These are phyloP conservation scores for Fraxinus excelsior DNA, from an alignment of 257 asterid species.

Conservation along the genomic window DNA sequence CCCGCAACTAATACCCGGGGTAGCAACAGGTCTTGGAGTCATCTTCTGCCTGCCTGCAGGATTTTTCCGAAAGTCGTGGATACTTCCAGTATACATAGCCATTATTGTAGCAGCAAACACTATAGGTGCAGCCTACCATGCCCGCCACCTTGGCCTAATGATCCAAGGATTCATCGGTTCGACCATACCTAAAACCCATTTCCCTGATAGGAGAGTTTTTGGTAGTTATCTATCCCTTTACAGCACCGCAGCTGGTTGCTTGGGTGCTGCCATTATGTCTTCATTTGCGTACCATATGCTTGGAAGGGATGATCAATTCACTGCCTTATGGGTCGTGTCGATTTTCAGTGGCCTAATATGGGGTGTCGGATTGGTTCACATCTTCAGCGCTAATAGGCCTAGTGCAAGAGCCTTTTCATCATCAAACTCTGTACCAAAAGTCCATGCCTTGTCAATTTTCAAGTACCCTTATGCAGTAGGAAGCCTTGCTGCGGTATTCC, in stretches of 20 bases:
- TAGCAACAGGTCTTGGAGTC: constrained; percentile 74
- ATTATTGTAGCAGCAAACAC: constrained; percentile 70
- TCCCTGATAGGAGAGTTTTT: constrained; percentile 51
- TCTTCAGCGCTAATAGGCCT: constrained; percentile 48
- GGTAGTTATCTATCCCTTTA: constrained; percentile 72
- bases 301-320: constrained; percentile 59
- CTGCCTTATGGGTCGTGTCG: constrained; percentile 81
- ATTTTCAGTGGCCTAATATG: constrained; percentile 86
- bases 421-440: constrained; percentile 26
- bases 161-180: constrained; percentile 73
- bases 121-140: constrained; percentile 59
- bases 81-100: constrained; percentile 74
- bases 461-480: constrained; percentile 76
- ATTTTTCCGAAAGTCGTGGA: constrained; percentile 66
- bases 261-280: constrained; percentile 72
- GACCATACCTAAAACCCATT: constrained; percentile 37
- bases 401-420: constrained; percentile 23
- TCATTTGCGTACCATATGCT: constrained; percentile 76
- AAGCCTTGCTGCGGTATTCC: constrained; percentile 70
- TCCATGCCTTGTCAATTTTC: constrained; percentile 63
- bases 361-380: constrained; percentile 70
- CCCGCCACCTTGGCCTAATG: constrained; percentile 81
- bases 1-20: constrained; percentile 69
- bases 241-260: constrained; percentile 72
- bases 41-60: constrained; percentile 91